phyloP scores from a whole-genome alignment of 495 filamentous ascomycete genomes.

The Hypoxylon perforatum region DNA sequence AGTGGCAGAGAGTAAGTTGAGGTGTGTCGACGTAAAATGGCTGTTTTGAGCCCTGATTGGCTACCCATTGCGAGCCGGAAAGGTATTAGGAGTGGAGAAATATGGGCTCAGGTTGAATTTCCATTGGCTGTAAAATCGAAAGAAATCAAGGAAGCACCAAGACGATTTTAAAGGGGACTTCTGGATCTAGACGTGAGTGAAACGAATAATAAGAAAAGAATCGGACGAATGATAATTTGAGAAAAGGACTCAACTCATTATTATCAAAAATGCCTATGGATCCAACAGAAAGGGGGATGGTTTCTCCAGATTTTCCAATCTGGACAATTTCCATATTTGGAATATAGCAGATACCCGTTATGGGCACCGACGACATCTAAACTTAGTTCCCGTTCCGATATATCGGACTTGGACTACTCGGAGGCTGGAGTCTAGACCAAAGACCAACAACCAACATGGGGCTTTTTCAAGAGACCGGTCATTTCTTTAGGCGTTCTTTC shows the following conservation, averaged over 20 bases:
- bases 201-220: conserved; percentile 37
- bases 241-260: conserved; percentile 30
- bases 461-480: conserved; percentile 2
- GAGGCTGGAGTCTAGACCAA: conserved; percentile 22
- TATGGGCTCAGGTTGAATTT: conserved; percentile 29
- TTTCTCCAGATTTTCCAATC: conserved; percentile 21
- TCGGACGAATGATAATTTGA: conserved; percentile 38
- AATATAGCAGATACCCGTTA: conserved; percentile 19
- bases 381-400: conserved; percentile 41
- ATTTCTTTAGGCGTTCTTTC: conserved; percentile 1
- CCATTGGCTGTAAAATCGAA: conserved; percentile 46
- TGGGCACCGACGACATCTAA: conserved; percentile 32
- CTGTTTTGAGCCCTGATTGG: conserved; percentile 41
- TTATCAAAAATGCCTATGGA: conserved; percentile 27
- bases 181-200: conserved; percentile 37
- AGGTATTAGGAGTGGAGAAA: conserved; percentile 37
- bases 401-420: conserved; percentile 19
- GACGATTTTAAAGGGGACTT: conserved; percentile 22
- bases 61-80: conserved; percentile 25
- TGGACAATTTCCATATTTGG: conserved; percentile 29
- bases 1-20: conserved; percentile 50
- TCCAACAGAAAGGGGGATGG: conserved; percentile 21
- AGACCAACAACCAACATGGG: conserved; percentile 3
- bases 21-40: conserved; percentile 42
- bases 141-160: conserved; percentile 39